Evolutionary conservation across 768 basidiomycete genomes (phyloP).

Genomic region (Leucogyrophana mollusca): DNA sequence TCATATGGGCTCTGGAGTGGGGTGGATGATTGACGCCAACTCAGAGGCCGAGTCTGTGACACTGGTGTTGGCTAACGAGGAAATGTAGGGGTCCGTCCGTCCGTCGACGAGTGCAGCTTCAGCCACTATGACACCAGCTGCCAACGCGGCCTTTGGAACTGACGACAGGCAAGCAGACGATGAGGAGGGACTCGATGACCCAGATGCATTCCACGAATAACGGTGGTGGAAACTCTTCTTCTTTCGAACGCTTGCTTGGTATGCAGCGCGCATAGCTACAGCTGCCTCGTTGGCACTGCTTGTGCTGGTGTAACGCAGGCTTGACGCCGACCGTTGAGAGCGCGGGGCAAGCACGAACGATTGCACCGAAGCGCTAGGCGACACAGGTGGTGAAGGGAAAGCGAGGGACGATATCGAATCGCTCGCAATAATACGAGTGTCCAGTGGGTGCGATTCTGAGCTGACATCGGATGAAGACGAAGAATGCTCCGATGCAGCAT

Average conservation of each 20-base stretch:
- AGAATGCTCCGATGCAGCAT: conserved; percentile 24
- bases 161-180: conserved; percentile 15
- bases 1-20: too few relatives aligned
- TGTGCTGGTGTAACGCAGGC: conserved; percentile 18
- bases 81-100: background rate
- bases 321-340: conserved; percentile 24
- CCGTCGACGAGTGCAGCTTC: conserved; percentile 9
- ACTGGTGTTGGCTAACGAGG: background rate
- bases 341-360: conserved; percentile 25
- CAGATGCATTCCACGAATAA: conserved; percentile 27
- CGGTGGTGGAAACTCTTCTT: conserved; percentile 30
- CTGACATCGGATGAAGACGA: conserved; percentile 28
- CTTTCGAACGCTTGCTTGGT: conserved; percentile 30
- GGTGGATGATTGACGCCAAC: too few relatives aligned
- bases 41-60: too few relatives aligned
- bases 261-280: conserved; percentile 28
- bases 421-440: conserved; percentile 1
- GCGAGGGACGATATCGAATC: conserved; percentile 7
- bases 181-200: conserved; percentile 14
- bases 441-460: conserved; percentile 14
- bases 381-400: conserved; percentile 21
- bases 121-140: background rate
- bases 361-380: conserved; percentile 26
- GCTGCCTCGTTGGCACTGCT: conserved; percentile 20
- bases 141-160: conserved; percentile 18